Evolutionary conservation across 176 grass and related monocot species (phyloP).

Genomic region (Rhynchospora breviuscula): DNA sequence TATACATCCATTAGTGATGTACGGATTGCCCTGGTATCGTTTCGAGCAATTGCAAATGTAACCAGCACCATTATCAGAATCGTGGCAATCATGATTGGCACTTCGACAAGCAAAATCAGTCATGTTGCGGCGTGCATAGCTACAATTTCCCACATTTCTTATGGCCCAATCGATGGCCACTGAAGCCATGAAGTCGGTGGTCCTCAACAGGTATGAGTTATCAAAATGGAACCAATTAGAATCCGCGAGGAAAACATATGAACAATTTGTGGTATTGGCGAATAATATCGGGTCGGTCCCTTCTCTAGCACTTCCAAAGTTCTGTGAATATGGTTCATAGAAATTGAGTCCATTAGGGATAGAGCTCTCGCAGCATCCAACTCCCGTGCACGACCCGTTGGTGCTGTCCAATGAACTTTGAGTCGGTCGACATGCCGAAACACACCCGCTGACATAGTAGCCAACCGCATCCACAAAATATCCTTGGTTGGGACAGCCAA

Average conservation of each 20-base stretch:
- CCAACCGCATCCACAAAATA: neutral
- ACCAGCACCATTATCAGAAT: constrained; percentile 23
- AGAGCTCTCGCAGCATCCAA: constrained; percentile 42
- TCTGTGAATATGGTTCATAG: neutral
- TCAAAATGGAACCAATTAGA: constrained; percentile 29
- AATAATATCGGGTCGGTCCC: neutral
- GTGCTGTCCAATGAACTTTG: neutral
- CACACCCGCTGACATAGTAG: constrained; percentile 34
- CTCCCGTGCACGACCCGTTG: constrained; percentile 30
- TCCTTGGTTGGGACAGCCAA: constrained; percentile 35
- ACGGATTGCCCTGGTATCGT: constrained; percentile 55
- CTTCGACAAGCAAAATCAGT: constrained; percentile 43
- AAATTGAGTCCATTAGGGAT: neutral
- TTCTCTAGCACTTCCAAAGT: neutral
- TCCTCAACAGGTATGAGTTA: constrained; percentile 15
- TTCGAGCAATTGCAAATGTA: constrained; percentile 44
- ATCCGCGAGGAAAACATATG: constrained; percentile 35
- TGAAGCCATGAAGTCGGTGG: constrained; percentile 23
- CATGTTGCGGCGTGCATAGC: neutral
- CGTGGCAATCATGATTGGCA: neutral
- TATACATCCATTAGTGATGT: constrained; percentile 45
- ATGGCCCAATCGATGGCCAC: constrained; percentile 59
- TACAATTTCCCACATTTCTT: constrained; percentile 25
- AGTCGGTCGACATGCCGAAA: constrained; percentile 33
- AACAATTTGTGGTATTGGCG: constrained; percentile 11